These are phyloP conservation scores for Cercospora beticola DNA, from an alignment of 2,329 filamentous ascomycete genomes.

Conservation along the genomic window DNA sequence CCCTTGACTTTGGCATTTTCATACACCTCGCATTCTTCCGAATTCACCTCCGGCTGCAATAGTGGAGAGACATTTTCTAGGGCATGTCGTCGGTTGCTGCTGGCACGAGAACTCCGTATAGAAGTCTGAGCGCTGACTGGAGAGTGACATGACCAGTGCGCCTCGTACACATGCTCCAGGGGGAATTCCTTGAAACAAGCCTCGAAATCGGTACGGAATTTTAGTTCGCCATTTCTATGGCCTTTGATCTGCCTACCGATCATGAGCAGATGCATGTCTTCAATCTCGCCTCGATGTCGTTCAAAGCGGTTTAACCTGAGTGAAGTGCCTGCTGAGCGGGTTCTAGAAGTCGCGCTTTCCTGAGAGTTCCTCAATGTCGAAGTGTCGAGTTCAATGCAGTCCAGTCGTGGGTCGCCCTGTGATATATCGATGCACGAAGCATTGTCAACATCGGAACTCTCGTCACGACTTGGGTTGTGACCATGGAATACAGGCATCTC, in stretches of 20 bases:
- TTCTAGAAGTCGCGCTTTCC: background rate
- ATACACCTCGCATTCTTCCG: background rate
- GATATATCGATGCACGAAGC: background rate
- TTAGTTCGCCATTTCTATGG: slow-evolving; percentile 3
- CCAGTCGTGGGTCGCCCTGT: background rate
- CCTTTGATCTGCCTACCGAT: background rate
- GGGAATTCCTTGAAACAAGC: slow-evolving; percentile 18
- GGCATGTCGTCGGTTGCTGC: background rate
- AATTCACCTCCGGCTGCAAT: background rate
- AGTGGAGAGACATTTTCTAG: background rate
- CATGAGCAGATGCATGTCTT: slow-evolving; percentile 11
- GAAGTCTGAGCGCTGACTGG: slow-evolving; percentile 13
- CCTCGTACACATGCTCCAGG: slow-evolving; percentile 11
- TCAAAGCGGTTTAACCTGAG: slow-evolving; percentile 10
- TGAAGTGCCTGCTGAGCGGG: background rate
- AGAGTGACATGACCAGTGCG: slow-evolving; percentile 11
- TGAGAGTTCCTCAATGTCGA: background rate
- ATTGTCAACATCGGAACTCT: background rate
- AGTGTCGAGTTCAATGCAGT: background rate
- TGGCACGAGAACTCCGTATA: background rate
- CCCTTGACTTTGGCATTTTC: slow-evolving; percentile 8
- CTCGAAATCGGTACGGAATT: slow-evolving; percentile 17
- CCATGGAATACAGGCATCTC: background rate
- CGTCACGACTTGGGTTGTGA: background rate
- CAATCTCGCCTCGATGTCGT: background rate